Conservation (phyloP, 768 basidiomycete species). For the Megacollybia marginata region DNA sequence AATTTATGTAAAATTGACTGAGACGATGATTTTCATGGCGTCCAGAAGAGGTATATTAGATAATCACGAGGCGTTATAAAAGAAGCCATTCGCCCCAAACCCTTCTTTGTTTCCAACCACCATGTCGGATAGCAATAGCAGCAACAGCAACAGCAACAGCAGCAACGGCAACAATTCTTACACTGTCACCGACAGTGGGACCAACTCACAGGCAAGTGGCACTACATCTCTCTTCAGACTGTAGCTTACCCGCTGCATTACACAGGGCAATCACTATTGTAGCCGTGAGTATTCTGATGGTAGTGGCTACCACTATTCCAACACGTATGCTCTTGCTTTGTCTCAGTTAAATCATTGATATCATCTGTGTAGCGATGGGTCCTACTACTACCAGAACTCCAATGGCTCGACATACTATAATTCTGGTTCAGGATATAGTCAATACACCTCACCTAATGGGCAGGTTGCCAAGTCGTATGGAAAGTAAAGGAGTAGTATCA, state of each 20-base stretch:
- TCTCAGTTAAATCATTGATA: not conserved
- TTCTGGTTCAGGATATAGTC: conserved; percentile 23
- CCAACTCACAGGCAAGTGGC: conserved; percentile 25
- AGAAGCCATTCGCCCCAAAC: no score
- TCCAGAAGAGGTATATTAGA: no score
- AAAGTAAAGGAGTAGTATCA: conserved; percentile 2
- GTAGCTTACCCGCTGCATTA: not conserved
- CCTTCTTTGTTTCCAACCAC: no score
- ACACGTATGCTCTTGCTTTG: conserved; percentile 18
- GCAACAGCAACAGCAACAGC: no score
- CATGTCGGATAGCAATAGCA: no score
- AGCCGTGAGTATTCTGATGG: conserved; percentile 26
- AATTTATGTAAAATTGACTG: no score
- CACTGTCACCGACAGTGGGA: conserved; percentile 18
- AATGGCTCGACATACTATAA: conserved; percentile 37
- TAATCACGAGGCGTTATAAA: no score
- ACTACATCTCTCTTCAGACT: not conserved
- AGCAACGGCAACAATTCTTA: no score
- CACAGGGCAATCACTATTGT: conserved; percentile 39
- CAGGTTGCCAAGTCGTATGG: conserved; percentile 8
- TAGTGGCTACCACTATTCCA: conserved; percentile 38
- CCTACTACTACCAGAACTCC: conserved; percentile 40
- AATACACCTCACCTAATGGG: conserved; percentile 32
- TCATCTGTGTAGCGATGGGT: conserved; percentile 23
- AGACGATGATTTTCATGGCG: no score